Base-by-base conservation (phyloP, 2,329 filamentous ascomycete species). In the Alternaria conjuncta region DNA sequence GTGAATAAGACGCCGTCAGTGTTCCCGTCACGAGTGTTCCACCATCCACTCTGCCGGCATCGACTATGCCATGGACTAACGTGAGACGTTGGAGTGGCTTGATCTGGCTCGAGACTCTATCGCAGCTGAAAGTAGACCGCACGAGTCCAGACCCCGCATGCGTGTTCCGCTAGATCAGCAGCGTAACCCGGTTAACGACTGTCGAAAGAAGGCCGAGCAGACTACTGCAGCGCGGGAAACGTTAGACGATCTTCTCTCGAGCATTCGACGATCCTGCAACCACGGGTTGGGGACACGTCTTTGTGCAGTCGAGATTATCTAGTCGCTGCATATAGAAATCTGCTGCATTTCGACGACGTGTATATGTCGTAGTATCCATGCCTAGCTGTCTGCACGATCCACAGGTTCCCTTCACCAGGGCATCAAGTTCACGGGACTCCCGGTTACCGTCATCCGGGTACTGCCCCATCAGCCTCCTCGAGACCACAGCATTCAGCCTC, bases 401-500 rank as follows among this genome's bases (percentile, higher is more conserved):
- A 53, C 20, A 15, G 20, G 15, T 41, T 15, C 6, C 25, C 18
- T 50, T 28, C 47, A 32, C 15, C 25, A 50, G n/a, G 13, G 36
- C 8, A 7, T 7, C 47, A n/a, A 13, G 43, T 20, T 44, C 6
- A 46, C 30, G n/a, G 49, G 56, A 21, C 28, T 56, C 36, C 55
- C 61, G 66, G 64, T 25, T 63, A 68, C 55, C 61, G 44, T 65
- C 54, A 60, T 46, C 64, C 64, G 64, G 50, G 15, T 50, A 26
- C 28, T 18, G 30, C 26, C 36, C 28, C 21, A 26, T 32, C 28
- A 28, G 21, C 25, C n/a, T 56, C 43, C 8, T 23, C 43, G 10
- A 32, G 21, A 41, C 9, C 36, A 18, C 36, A 41, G 23, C 12
- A 18, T 20, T 26, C 32, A 57, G 54, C 57, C 49, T 55, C 56